These are phyloP conservation scores for Fusarium lateritium DNA, from an alignment of 2,329 filamentous ascomycete species.

Conservation along the genomic window DNA sequence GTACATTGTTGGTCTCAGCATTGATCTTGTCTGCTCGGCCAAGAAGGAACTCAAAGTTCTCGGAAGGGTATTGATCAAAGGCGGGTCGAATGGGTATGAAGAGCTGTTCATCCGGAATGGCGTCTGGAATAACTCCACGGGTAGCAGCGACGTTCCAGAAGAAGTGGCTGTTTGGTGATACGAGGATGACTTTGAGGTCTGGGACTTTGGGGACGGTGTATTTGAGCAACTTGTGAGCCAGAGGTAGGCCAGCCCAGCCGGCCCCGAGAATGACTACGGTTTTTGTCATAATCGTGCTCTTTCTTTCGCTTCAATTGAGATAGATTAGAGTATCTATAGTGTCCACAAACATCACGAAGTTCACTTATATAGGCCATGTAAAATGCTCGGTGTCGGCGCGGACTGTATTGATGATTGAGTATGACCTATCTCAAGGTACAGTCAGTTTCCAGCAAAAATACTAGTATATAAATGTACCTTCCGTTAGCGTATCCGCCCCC, in stretches of 20 bases:
- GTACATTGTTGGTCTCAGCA: conserved; percentile 54
- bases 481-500: conserved; percentile 22
- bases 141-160: conserved; percentile 71
- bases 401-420: background rate
- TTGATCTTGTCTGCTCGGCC: conserved; percentile 60
- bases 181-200: conserved; percentile 66
- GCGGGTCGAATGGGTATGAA: conserved; percentile 62
- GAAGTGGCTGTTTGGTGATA: conserved; percentile 68
- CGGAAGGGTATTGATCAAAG: conserved; percentile 61
- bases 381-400: conserved; percentile 22
- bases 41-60: conserved; percentile 65
- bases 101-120: conserved; percentile 63
- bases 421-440: background rate
- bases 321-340: background rate
- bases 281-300: conserved; percentile 57
- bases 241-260: conserved; percentile 65
- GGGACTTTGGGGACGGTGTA: conserved; percentile 60
- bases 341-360: background rate
- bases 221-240: conserved; percentile 67
- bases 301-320: background rate
- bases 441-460: accelerated
- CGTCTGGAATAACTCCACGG: conserved; percentile 66
- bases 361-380: conserved; percentile 2
- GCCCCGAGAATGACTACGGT: conserved; percentile 68
- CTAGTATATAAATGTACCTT: background rate